Conservation (phyloP, 306 rosid genomes). For the Coriaria nepalensis region DNA sequence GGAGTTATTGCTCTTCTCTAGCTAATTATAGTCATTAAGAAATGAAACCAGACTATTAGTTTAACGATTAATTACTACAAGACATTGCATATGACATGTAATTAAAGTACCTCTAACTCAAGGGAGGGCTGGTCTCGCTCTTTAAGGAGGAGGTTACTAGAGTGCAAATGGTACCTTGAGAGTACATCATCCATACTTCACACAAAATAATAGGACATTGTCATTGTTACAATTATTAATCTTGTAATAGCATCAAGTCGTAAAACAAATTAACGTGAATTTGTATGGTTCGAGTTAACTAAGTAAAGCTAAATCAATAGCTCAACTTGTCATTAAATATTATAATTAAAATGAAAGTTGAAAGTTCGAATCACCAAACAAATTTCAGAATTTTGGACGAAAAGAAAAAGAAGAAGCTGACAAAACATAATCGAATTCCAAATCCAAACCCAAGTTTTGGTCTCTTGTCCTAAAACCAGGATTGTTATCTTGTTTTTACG, state of each 20-base stretch:
- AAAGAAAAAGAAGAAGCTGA: too few species aligned
- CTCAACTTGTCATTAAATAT: too few species aligned
- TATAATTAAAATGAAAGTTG: too few species aligned
- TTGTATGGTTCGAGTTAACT: not conserved
- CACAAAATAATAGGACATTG: not conserved
- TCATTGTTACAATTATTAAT: not conserved
- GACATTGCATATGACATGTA: too few species aligned
- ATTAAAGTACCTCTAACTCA: constrained; percentile 23
- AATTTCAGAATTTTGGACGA: too few species aligned
- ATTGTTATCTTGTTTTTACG: too few species aligned
- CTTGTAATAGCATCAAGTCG: not conserved
- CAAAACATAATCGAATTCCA: too few species aligned
- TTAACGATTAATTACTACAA: too few species aligned
- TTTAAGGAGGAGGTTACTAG: constrained; percentile 3
- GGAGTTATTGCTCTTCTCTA: constrained; percentile 6
- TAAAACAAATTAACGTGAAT: not conserved
- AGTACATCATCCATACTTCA: constrained; percentile 23
- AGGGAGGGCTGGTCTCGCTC: constrained; percentile 13
- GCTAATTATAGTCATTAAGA: constrained; percentile 6
- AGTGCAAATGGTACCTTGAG: constrained; percentile 15
- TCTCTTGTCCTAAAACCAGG: too few species aligned
- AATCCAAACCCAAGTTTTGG: too few species aligned
- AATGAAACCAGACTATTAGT: not conserved
- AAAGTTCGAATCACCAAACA: too few species aligned
- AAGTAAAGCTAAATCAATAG: too few species aligned